phyloP scores from a whole-genome alignment of 2,329 filamentous ascomycete genomes.

The Ceratocystis smalleyi region DNA sequence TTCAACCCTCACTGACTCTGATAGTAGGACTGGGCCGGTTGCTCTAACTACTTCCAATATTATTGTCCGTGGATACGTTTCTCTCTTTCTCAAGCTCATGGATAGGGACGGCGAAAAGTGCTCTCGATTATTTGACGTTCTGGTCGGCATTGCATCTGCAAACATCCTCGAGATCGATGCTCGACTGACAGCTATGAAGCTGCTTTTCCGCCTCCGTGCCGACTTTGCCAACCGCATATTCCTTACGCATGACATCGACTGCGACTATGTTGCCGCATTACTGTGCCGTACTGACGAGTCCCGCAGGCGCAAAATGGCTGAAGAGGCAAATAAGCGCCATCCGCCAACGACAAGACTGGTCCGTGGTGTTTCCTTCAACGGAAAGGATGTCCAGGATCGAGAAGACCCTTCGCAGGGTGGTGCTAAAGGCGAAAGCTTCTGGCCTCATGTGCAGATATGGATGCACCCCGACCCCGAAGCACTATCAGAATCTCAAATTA shows the following conservation, averaged over 20 bases:
- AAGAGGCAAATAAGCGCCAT: constrained; percentile 26
- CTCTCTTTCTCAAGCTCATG: constrained; percentile 61
- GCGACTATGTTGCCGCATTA: constrained; percentile 53
- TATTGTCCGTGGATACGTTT: constrained; percentile 53
- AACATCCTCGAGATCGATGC: constrained; percentile 49
- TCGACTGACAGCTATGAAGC: constrained; percentile 57
- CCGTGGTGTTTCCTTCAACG: constrained; percentile 38
- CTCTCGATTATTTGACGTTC: constrained; percentile 42
- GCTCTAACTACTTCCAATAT: constrained; percentile 48
- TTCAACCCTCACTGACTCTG: constrained; percentile 20
- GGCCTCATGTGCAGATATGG: constrained; percentile 40
- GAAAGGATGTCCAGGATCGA: constrained; percentile 31
- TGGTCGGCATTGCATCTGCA: constrained; percentile 48
- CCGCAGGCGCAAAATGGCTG: constrained; percentile 34
- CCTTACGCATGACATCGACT: constrained; percentile 54
- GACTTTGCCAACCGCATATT: constrained; percentile 67
- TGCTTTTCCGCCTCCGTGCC: constrained; percentile 68
- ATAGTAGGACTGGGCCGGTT: constrained; percentile 16
- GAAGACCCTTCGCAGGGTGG: constrained; percentile 25
- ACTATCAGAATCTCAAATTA: constrained; percentile 36
- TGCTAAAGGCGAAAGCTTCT: constrained; percentile 24
- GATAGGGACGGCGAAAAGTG: constrained; percentile 51
- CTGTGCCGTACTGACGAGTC: constrained; percentile 50
- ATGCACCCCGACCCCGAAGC: constrained; percentile 40
- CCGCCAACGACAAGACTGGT: constrained; percentile 25